Evolutionary conservation across 164 flowering plant genomes (phyloP).

Genomic region (Nelumbo lutea): DNA sequence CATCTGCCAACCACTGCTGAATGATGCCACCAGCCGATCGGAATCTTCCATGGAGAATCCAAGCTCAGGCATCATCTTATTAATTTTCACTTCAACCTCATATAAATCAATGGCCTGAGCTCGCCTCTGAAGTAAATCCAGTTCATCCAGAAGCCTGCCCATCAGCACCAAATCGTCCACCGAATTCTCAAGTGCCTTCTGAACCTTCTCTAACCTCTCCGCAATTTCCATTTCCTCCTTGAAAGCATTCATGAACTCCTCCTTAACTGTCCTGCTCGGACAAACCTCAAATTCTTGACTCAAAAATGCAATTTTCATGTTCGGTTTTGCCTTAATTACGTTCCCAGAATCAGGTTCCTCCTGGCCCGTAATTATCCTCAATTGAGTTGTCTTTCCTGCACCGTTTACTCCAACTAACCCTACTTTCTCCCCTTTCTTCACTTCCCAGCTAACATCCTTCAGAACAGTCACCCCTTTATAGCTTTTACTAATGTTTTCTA

Average conservation of each 20-base stretch:
- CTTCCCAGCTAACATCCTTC: slow-evolving; percentile 91
- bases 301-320: slow-evolving; percentile 85
- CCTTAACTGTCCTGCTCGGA: slow-evolving; percentile 73
- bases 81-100: slow-evolving; percentile 72
- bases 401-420: slow-evolving; percentile 98
- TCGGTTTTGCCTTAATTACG: slow-evolving; percentile 75
- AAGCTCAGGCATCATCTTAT: slow-evolving; percentile 90
- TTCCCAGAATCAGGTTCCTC: slow-evolving; percentile 96
- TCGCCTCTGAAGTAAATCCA: slow-evolving; percentile 83
- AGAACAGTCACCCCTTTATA: slow-evolving; percentile 83
- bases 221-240: slow-evolving; percentile 88
- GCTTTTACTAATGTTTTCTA: slow-evolving; percentile 77
- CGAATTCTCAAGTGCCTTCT: slow-evolving; percentile 77
- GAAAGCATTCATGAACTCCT: slow-evolving; percentile 88
- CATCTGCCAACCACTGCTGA: slow-evolving; percentile 99
- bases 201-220: slow-evolving; percentile 75
- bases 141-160: slow-evolving; percentile 97
- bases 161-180: slow-evolving; percentile 83
- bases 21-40: slow-evolving; percentile 87
- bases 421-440: slow-evolving; percentile 92
- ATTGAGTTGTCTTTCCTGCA: slow-evolving; percentile 94
- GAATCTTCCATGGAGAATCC: slow-evolving; percentile 83
- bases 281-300: slow-evolving; percentile 96
- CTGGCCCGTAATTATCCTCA: slow-evolving; percentile 81
- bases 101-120: slow-evolving; percentile 84